Evolutionary conservation across 2,329 filamentous ascomycete species (phyloP).

Genomic region (Furcasterigmium furcatum): DNA sequence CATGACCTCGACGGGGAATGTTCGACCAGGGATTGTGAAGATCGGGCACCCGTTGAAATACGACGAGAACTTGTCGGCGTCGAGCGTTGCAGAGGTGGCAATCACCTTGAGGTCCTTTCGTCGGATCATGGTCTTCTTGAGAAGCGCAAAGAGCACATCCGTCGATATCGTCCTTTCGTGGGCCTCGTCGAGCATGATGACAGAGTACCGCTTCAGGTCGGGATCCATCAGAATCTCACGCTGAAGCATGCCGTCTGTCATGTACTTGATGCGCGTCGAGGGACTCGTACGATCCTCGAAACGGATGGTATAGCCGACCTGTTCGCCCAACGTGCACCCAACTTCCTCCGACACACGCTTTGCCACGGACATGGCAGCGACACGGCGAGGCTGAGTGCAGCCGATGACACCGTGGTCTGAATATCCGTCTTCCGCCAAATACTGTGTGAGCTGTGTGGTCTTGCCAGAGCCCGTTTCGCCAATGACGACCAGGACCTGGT

Average conservation of each 20-base stretch:
- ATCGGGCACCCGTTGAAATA: conserved; percentile 97
- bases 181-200: conserved; percentile 97
- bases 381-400: conserved; percentile 94
- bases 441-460: conserved; percentile 94
- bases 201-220: conserved; percentile 83
- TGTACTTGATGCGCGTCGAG: conserved; percentile 94
- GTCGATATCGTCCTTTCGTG: conserved; percentile 97
- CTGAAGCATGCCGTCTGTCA: conserved; percentile 98
- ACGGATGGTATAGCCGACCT: conserved; percentile 95
- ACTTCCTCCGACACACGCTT: conserved; percentile 97
- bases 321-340: conserved; percentile 82
- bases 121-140: conserved; percentile 89
- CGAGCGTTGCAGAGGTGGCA: conserved; percentile 92
- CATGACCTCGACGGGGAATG: conserved; percentile 92
- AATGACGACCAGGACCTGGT: conserved; percentile 93
- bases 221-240: conserved; percentile 92
- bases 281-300: conserved; percentile 93
- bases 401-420: conserved; percentile 86
- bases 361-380: conserved; percentile 95
- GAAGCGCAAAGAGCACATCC: conserved; percentile 87
- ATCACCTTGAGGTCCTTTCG: conserved; percentile 90
- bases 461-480: conserved; percentile 97
- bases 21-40: conserved; percentile 92
- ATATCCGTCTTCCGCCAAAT: conserved; percentile 88
- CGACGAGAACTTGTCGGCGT: conserved; percentile 94